Base-by-base conservation (phyloP, 495 filamentous ascomycete species). In the Symbiotaphrina buchneri region DNA sequence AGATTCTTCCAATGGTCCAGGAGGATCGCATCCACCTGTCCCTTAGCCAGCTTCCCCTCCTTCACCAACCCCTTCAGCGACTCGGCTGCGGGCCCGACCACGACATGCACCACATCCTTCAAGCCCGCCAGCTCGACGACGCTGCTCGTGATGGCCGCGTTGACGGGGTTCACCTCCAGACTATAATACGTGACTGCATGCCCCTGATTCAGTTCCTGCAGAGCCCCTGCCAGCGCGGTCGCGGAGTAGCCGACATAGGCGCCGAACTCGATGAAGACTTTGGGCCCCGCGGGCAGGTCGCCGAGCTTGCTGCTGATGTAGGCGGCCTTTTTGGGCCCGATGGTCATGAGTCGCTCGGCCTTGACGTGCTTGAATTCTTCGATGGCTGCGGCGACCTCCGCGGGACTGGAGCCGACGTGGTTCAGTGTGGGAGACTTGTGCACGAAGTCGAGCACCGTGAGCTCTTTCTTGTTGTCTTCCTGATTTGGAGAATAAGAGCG, bases 171-270 rank as follows among this genome's bases (percentile, higher is more conserved):
- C 38, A 63, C 46, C 38, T 83, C 77, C 0, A 82, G 51, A 42
- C 66, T 72, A 39, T 59, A 67, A 43, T 76, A 81, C 18, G 52
- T 47, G 2, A 77, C 45, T 2, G 71, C 65, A 8, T 65, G 17
- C 13, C 16, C 30, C n/a, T n/a, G n/a, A n/a, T n/a, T n/a, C n/a
- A n/a, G n/a, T n/a, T n/a, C n/a, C n/a, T n/a, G n/a, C 22, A 25
- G 13, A 25, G 22, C 22, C 13, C 13, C 58, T 18, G 63, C 72
- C 39, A 81, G 81, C 4, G 77, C 52, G 30, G 82, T 68, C 25
- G 70, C 67, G 0, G 74, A 80, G 53, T 84, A 87, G 26, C 80
- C 80, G 19, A 82, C 55, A 49, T 84, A 90, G 28, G 74, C 73
- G 24, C 80, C 80, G 3, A 85, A 61, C 46, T 90, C 80, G 28